Evolutionary conservation across 495 filamentous ascomycete genomes (phyloP), one percentile per base, ranked within the genome.

Genomic region (Podospora comata): DNA sequence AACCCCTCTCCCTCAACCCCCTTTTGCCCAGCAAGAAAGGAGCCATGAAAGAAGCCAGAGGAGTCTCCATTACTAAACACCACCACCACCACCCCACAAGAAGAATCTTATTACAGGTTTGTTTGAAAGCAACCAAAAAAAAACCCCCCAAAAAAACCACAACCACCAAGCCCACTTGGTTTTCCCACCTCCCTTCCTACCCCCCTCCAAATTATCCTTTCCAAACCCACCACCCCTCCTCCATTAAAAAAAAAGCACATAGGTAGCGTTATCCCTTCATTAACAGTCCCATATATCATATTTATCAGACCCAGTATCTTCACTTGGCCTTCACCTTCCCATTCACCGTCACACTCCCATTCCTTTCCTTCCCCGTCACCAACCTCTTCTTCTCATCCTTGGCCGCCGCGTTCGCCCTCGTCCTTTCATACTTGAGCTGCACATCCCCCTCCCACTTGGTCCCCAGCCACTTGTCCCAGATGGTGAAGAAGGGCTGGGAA

Each of bases 401-500:
- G 53, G 63, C 68, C 26, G 79, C 78, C 13, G 80, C 79, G 5
- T 72, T 67, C 5, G 62, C 66, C 70, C 77, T 76, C 32, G 79
- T 77, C 64, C 79, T 78, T 62, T 78, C 79, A 64, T 83, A 83
- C 69, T 80, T 80, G 27, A 75, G 53, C 54, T 72, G 64, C n/a
- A 74, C 74, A 44, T 83, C 89, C 18, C 91, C 91, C 54, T 81
- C 84, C 89, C 89, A 95, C 75, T 85, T 86, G 32, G 92, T 95
- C 34, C 89, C 89, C 13, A 93, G 80, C 59, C 85, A 62, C 27
- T 84, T 81, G 74, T 95, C 92, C 92, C 92, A 95, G 78, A 93
- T 90, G 60, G 90, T 94, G 80, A 93, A 92, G 81, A 92, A 94
- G 0, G 92, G 92, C 75, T 95, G 92, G 0, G 89, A 90, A 68